phyloP scores from a whole-genome alignment of 768 basidiomycete genomes.

The Kwoniella newhampshirensis region DNA sequence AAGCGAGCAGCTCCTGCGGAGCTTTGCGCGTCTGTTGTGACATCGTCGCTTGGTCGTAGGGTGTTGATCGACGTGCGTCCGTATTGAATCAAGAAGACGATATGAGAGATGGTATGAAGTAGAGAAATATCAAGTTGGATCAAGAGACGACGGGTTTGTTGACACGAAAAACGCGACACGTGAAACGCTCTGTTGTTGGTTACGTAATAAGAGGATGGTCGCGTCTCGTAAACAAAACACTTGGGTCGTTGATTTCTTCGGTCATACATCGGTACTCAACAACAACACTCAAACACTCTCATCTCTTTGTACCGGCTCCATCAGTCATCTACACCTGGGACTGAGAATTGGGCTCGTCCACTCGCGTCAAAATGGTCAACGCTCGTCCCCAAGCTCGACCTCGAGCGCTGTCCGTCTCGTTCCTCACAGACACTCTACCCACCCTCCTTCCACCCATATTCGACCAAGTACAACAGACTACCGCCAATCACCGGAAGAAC shows the following conservation, averaged over 20 bases:
- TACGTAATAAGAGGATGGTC: constrained; percentile 2
- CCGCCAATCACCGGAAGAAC: constrained; percentile 87
- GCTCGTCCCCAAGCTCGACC: constrained; percentile 15
- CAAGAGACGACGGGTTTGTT: constrained; percentile 10
- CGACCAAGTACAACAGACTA: constrained; percentile 70
- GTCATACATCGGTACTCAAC: constrained; percentile 1
- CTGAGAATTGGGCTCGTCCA: too few relatives aligned
- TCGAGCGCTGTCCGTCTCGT: constrained; percentile 29
- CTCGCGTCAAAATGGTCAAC: constrained; percentile 2
- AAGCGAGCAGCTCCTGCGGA: constrained; percentile 21
- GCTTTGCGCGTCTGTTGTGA: constrained; percentile 18
- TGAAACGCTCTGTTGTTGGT: not conserved
- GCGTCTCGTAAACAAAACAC: constrained; percentile 11
- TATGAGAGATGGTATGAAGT: too few relatives aligned
- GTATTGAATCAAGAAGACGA: too few relatives aligned
- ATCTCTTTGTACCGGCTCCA: not conserved
- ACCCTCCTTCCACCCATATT: constrained; percentile 65
- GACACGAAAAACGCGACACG: constrained; percentile 11
- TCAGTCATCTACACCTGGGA: too few relatives aligned
- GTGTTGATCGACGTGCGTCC: too few relatives aligned
- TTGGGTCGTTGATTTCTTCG: not conserved
- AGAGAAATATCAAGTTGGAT: not conserved
- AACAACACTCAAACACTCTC: not conserved
- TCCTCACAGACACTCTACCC: constrained; percentile 44
- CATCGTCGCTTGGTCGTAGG: too few relatives aligned